Base-by-base conservation (phyloP, 2,329 filamentous ascomycete species). In the Cladophialophora bantiana region DNA sequence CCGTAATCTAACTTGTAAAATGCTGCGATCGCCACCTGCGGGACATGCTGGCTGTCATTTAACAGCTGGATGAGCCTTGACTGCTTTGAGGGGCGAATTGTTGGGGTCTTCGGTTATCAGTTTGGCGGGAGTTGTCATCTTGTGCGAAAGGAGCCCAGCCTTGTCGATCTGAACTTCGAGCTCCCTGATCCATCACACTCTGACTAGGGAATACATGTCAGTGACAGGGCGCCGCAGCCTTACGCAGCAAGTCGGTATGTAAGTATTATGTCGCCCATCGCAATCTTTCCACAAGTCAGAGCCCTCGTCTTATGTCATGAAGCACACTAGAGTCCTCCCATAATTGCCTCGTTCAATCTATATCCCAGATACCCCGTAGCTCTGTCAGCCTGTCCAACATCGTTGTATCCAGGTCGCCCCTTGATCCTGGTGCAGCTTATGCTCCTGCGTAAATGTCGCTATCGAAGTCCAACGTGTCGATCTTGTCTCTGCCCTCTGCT, bases 401-500 rank as follows among this genome's bases (percentile, higher is more conserved):
- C 38, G 38, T 15, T 42, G 15, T 42, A 38, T 42, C 13, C 38
- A 6, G n/a, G 15, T 15, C 38, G 15, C 38, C 38, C 26, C 3
- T 3, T 26, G 1, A 56, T 56, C 2, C 10, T 13, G 10, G 15
- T 34, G 18, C 31, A 13, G 38, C 34, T 58, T 40, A 68, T n/a
- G 62, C 62, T 36, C 38, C 65, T n/a, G 34, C 54, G 53, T 68
- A 68, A 13, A 68, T 68, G 45, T 68, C 66, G 6, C 53, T 18
- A 48, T 68, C 63, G 34, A 83, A 84, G 15, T 77, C 67, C 10
- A 83, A 83, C 26, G 77, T 67, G 12, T 71, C 67, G 62, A 87
- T 83, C 63, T 70, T 73, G 5, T 82, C 79, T 71, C 84, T 81
- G 0, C 84, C 85, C 50, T 83, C 78, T 0, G 86, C 86, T 66